A percentile compares a stretch with the other conserved stretches of the same genome.
phyloP scores from a whole-genome alignment of 257 asterid species.

The Nicotiana tabacum region DNA sequence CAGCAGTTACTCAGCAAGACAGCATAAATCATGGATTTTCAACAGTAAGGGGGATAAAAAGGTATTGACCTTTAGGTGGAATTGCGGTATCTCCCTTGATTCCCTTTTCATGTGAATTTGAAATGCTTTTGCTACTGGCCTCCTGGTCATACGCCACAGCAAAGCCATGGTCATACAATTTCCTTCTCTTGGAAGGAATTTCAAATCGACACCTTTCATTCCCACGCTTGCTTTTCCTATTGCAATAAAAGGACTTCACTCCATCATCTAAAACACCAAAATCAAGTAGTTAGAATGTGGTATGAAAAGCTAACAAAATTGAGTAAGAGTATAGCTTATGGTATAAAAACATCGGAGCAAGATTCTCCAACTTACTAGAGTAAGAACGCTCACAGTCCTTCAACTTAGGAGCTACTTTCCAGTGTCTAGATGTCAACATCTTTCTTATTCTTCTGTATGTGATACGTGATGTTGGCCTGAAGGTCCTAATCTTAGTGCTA shows the following conservation, averaged over 20 bases:
- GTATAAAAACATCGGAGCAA: neutral
- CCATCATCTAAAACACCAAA: conserved; percentile 45
- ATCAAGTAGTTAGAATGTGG: neutral
- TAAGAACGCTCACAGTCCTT: conserved; percentile 50
- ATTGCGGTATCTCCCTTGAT: conserved; percentile 20
- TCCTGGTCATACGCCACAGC: conserved; percentile 48
- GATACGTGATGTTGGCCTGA: conserved; percentile 48
- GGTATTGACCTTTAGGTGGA: conserved; percentile 28
- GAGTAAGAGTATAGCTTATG: neutral
- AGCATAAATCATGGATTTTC: neutral
- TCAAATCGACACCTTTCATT: conserved; percentile 42
- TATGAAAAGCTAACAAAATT: neutral
- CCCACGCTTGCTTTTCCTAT: conserved; percentile 45
- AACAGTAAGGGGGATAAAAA: neutral
- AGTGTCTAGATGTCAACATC: conserved; percentile 63
- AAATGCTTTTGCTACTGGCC: conserved; percentile 57
- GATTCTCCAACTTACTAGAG: conserved; percentile 42
- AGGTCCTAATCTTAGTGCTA: conserved; percentile 65
- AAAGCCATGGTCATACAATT: conserved; percentile 39
- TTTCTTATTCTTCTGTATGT: conserved; percentile 64
- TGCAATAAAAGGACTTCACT: conserved; percentile 48
- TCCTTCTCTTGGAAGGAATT: conserved; percentile 65
- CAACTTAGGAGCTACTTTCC: conserved; percentile 64
- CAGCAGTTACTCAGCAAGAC: conserved; percentile 17
- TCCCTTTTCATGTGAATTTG: conserved; percentile 51